Conservation (phyloP, 768 basidiomycete genomes). For the Rhizopogon roseolus region DNA sequence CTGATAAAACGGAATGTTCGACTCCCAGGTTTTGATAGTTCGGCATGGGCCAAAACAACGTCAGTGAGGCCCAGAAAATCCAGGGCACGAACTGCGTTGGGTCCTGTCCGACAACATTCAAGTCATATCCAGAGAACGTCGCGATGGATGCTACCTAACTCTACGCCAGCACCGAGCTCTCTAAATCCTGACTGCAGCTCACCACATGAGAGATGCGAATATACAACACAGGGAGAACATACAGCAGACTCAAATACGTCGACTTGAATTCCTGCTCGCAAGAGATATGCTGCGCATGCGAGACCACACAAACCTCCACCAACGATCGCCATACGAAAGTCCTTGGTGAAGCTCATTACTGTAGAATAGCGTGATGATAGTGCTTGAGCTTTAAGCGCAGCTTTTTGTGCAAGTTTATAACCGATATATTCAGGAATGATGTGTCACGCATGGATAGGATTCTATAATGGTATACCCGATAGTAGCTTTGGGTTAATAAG, state of each 20-base stretch:
- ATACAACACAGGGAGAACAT: slow-evolving; percentile 3
- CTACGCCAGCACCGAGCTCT: slow-evolving; percentile 52
- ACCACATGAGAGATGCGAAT: not conserved
- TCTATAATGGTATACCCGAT: not conserved
- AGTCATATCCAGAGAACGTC: not conserved
- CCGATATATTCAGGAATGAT: not conserved
- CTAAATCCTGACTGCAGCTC: slow-evolving; percentile 37
- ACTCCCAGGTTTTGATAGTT: slow-evolving; percentile 26
- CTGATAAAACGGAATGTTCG: slow-evolving; percentile 36
- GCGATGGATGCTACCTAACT: slow-evolving; percentile 31
- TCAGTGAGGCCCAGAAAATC: slow-evolving; percentile 40
- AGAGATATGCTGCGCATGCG: slow-evolving; percentile 41
- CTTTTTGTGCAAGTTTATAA: not conserved
- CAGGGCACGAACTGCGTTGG: slow-evolving; percentile 45
- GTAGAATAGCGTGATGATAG: not conserved
- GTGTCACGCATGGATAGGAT: not conserved
- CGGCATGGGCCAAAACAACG: slow-evolving; percentile 33
- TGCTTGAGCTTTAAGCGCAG: not conserved
- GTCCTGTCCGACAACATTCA: slow-evolving; percentile 26
- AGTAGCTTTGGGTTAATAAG: too few relatives aligned
- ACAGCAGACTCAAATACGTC: slow-evolving; percentile 54
- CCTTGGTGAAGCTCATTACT: slow-evolving; percentile 20
- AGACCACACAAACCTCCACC: slow-evolving; percentile 55
- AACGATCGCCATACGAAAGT: slow-evolving; percentile 47
- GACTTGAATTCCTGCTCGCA: slow-evolving; percentile 36